A percentile compares a stretch with the other conserved stretches of the same genome.
phyloP scores from a whole-genome alignment of 805 yeast species.

The Lipomyces mesembrius region DNA sequence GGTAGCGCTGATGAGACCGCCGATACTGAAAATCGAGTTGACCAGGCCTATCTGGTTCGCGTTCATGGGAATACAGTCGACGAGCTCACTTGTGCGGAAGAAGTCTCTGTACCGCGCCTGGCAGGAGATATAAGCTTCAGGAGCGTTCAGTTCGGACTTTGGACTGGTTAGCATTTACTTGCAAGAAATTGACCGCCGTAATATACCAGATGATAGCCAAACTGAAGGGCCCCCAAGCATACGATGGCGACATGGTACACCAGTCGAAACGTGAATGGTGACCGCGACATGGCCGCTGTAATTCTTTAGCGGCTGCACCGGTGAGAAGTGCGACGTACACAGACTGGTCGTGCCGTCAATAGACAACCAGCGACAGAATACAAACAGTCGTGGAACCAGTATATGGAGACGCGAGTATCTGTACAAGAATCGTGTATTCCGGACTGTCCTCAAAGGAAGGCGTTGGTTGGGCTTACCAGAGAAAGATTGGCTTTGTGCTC shows the following conservation, averaged over 20 bases:
- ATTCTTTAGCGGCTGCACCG: too few relatives aligned
- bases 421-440: background rate
- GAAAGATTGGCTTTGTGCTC: too few relatives aligned
- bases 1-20: conserved; percentile 78
- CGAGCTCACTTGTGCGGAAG: conserved; percentile 42
- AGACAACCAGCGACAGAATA: background rate
- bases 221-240: conserved; percentile 81
- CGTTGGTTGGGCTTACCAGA: too few relatives aligned
- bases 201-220: conserved; percentile 81
- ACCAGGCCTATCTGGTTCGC: conserved; percentile 68
- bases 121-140: conserved; percentile 51
- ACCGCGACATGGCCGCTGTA: conserved; percentile 9
- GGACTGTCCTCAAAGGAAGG: background rate
- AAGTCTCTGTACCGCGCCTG: conserved; percentile 20
- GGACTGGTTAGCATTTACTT: background rate
- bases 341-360: background rate
- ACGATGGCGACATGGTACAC: conserved; percentile 51
- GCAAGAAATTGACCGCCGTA: background rate
- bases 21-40: conserved; percentile 79
- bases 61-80: conserved; percentile 62
- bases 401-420: background rate
- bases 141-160: conserved; percentile 85
- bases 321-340: background rate
- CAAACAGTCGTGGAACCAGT: background rate
- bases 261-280: conserved; percentile 28